Evolutionary conservation across 2,329 filamentous ascomycete species (phyloP).

Genomic region (Aspergillus tubingensis): DNA sequence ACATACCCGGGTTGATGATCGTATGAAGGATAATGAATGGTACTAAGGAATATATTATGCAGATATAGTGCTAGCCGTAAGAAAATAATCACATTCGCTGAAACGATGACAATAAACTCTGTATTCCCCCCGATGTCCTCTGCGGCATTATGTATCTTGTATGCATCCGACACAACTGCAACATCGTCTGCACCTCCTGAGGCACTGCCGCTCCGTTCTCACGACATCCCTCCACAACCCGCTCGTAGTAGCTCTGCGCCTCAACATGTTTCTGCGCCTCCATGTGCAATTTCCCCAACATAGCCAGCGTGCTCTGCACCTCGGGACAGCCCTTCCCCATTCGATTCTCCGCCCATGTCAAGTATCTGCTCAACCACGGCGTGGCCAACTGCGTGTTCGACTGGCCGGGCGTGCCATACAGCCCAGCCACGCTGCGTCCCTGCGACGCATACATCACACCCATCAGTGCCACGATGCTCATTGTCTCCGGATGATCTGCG

Average conservation of each 20-base stretch:
- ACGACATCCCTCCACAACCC: conserved; percentile 20
- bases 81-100: conserved; percentile 21
- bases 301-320: conserved; percentile 22
- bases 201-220: conserved; percentile 10
- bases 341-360: conserved; percentile 29
- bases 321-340: conserved; percentile 27
- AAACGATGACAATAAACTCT: conserved; percentile 25
- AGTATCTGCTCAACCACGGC: conserved; percentile 33
- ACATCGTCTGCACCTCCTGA: conserved; percentile 19
- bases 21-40: not conserved
- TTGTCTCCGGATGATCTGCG: conserved; percentile 28
- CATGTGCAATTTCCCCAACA: conserved; percentile 30
- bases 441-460: conserved; percentile 33
- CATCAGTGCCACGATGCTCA: conserved; percentile 30
- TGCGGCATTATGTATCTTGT: conserved; percentile 18
- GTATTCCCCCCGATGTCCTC: conserved; percentile 15
- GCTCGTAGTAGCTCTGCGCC: conserved; percentile 31
- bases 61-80: no score
- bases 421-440: not conserved
- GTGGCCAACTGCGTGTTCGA: conserved; percentile 21
- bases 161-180: conserved; percentile 29
- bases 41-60: not conserved
- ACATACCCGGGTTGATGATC: not conserved
- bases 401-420: not conserved
- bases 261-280: conserved; percentile 23